Evolutionary conservation across 805 yeast species (phyloP).

Genomic region (Candida maris): DNA sequence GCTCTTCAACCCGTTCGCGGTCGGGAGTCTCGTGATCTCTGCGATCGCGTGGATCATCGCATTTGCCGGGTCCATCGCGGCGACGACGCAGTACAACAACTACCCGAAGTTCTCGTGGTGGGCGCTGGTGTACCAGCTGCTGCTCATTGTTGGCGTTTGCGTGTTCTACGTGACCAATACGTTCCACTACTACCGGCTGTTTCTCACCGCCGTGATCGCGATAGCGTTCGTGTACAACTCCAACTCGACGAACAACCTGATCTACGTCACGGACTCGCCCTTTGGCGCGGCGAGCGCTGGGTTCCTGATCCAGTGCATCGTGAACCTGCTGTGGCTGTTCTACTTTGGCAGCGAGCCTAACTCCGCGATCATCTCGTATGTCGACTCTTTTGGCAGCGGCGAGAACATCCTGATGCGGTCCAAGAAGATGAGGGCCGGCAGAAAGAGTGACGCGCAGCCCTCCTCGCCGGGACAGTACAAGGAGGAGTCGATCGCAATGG

Average conservation of each 20-base stretch:
- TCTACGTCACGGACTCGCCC: conserved; percentile 63
- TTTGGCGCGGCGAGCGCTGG: conserved; percentile 92
- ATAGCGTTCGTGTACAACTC: conserved; percentile 82
- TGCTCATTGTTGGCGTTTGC: conserved; percentile 50
- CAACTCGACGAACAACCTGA: conserved; percentile 74
- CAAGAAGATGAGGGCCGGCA: conserved; percentile 12
- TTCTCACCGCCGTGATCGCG: conserved; percentile 53
- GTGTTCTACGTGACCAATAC: conserved; percentile 55
- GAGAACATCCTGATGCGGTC: conserved; percentile 25
- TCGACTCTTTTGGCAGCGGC: conserved; percentile 72
- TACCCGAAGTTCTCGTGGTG: conserved; percentile 95
- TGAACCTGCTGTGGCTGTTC: conserved; percentile 80
- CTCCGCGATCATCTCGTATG: conserved; percentile 78
- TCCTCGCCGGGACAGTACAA: conserved; percentile 13
- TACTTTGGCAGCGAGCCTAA: conserved; percentile 89
- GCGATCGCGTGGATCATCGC: conserved; percentile 82
- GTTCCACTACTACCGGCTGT: conserved; percentile 64
- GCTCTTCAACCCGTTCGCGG: conserved; percentile 68
- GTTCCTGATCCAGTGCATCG: conserved; percentile 73
- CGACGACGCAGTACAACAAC: conserved; percentile 33
- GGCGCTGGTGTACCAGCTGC: conserved; percentile 81
- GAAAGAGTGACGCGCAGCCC: conserved; percentile 8
- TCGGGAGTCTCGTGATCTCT: conserved; percentile 74
- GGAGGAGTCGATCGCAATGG: conserved; percentile 13
- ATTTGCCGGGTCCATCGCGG: conserved; percentile 77